Evolutionary conservation across 805 yeast species (phyloP).

Genomic region (Priceomyces haplophilus): DNA sequence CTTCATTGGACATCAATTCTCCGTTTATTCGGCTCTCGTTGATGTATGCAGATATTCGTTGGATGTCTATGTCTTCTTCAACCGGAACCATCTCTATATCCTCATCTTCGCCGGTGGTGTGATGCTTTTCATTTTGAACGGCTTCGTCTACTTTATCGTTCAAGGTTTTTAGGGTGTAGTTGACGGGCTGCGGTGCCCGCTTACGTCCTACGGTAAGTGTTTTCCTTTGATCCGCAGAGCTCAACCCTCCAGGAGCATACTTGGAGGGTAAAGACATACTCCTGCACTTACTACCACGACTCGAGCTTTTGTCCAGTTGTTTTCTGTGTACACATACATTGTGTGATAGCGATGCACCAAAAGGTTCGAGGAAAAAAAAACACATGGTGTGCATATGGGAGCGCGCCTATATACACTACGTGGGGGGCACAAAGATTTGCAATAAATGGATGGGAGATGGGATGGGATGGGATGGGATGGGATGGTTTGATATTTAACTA

Average conservation of each 20-base stretch:
- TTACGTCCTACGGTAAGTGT: slow-evolving; percentile 24
- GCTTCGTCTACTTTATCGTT: slow-evolving; percentile 26
- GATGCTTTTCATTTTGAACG: slow-evolving; percentile 5
- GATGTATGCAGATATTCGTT: slow-evolving; percentile 39
- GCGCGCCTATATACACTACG: too few relatives aligned
- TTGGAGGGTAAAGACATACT: slow-evolving; percentile 32
- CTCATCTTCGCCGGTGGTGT: slow-evolving; percentile 13
- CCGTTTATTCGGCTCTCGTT: slow-evolving; percentile 10
- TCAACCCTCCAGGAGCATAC: slow-evolving; percentile 36
- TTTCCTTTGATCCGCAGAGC: slow-evolving; percentile 18
- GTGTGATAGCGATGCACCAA: too few relatives aligned
- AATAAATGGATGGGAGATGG: too few relatives aligned
- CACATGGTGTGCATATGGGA: too few relatives aligned
- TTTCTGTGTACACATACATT: too few relatives aligned
- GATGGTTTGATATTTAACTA: too few relatives aligned
- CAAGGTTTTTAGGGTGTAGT: slow-evolving; percentile 22
- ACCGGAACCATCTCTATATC: slow-evolving; percentile 50
- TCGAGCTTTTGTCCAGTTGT: too few relatives aligned
- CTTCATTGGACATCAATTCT: slow-evolving; percentile 3
- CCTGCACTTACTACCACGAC: not conserved
- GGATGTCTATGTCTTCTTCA: slow-evolving; percentile 44
- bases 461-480: too few relatives aligned
- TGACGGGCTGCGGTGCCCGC: slow-evolving; percentile 15
- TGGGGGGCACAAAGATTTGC: too few relatives aligned
- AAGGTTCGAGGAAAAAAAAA: too few relatives aligned